Evolutionary conservation across 75 land plant genomes (phyloP).

Genomic region (Picea sitchensis): DNA sequence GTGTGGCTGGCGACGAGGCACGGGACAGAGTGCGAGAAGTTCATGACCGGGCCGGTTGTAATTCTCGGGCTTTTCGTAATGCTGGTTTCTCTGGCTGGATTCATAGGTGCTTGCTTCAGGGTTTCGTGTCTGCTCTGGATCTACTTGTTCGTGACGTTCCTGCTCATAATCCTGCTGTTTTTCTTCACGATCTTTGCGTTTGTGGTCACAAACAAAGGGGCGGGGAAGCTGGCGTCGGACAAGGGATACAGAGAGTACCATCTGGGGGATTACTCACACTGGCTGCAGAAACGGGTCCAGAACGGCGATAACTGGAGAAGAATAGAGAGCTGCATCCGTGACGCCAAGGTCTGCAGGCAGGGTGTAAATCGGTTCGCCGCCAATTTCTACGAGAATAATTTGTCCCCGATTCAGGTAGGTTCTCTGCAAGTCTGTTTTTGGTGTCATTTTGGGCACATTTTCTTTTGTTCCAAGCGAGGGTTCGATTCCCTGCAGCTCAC

Average conservation of each 20-base stretch:
- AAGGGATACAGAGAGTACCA: conserved; percentile 69
- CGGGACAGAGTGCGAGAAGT: conserved; percentile 24
- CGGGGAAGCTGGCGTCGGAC: conserved; percentile 42
- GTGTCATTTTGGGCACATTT: not conserved
- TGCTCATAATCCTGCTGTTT: conserved; percentile 59
- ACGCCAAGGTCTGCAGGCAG: conserved; percentile 41
- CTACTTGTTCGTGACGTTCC: conserved; percentile 62
- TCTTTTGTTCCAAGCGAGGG: not conserved
- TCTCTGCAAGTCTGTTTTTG: not conserved
- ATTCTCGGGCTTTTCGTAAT: conserved; percentile 29
- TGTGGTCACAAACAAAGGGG: conserved; percentile 69
- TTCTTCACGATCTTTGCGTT: conserved; percentile 72
- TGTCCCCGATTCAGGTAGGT: conserved; percentile 8
- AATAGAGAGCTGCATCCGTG: conserved; percentile 61
- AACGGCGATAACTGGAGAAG: conserved; percentile 42
- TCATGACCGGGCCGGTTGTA: conserved; percentile 28
- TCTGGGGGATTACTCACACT: conserved; percentile 71
- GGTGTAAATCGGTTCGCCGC: not conserved
- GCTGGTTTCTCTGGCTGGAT: conserved; percentile 59
- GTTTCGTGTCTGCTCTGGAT: conserved; percentile 56
- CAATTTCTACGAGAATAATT: not conserved
- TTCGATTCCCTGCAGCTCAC: not conserved
- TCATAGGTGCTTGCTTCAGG: conserved; percentile 65
- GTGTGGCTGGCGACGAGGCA: conserved; percentile 28
- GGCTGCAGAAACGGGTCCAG: conserved; percentile 71